Base-by-base conservation (phyloP, 192 early-diverging fungal genomes). In the Podila minutissima region DNA sequence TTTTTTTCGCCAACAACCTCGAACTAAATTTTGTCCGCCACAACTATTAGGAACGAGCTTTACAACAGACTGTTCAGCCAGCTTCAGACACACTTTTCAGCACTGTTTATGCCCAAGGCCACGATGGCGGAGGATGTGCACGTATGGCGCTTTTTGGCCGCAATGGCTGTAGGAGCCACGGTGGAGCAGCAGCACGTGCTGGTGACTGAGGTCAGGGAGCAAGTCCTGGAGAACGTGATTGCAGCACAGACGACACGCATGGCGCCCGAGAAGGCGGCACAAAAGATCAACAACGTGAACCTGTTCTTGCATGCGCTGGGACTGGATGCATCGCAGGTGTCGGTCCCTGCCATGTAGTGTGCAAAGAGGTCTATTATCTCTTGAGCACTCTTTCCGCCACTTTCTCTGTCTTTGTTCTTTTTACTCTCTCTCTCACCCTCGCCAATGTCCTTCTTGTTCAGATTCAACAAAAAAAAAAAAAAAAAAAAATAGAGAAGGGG, bases 141-240 rank as follows among this genome's bases (percentile, higher is more conserved):
- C 74, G 94, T 98, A 20, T 99, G 98, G 98, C 97, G 98, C 75
- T 99, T 99, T 71, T 85, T 99, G 83, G 96, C 98, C 0, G 94
- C 96, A 0, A 93, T 99, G 88, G 97, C 98, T 2, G 92, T 96
- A 2, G 93, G 96, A 13, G 98, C 98, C 0, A 93, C 94, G 2
- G 92, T 94, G 62, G 98, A 99, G 35, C 97, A 98, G 85, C 98
- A 99, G 85, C 91, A 94, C 48, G 85, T 94, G 28, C 85, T 99
- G 35, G 93, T 99, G 22, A 93, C 94, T 0, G 97, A 98, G 89
- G 94, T 95, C 48, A 86, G 93, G 64, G 92, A 93, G 64, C 91
- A 92, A 73, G 95, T 98, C 0, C 86, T 97, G 75, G 93, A 97
- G 55, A 93, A 90, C 69, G 85, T 94, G 24, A 84, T 90, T 48